A percentile compares a stretch with the other conserved stretches of the same genome.
phyloP scores from a whole-genome alignment of 768 basidiomycete species.

The Xanthoconium stramineum region DNA sequence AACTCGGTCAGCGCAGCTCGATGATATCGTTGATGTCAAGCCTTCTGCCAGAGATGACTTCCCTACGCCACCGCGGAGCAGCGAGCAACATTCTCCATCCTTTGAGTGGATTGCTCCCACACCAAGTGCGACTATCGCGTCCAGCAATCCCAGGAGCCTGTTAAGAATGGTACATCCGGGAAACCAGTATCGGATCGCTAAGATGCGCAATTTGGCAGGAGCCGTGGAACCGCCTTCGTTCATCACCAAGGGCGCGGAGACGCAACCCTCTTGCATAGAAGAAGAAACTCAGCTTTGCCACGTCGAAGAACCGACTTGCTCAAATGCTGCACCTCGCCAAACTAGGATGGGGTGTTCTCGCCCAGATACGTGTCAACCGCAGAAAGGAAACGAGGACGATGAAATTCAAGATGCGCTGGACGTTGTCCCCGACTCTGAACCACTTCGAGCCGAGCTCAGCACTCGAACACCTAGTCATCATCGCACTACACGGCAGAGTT shows the following conservation, averaged over 20 bases:
- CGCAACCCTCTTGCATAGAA: slow-evolving; percentile 19
- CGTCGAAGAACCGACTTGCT: not conserved
- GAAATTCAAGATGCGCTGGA: slow-evolving; percentile 40
- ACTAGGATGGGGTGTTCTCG: not conserved
- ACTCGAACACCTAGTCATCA: slow-evolving; percentile 6
- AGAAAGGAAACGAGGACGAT: slow-evolving; percentile 1
- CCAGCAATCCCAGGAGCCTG: slow-evolving; percentile 30
- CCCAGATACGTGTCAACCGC: not conserved
- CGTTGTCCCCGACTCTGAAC: slow-evolving; percentile 65
- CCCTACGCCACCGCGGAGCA: not conserved
- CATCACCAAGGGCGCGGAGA: slow-evolving; percentile 7
- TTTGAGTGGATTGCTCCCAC: slow-evolving; percentile 23
- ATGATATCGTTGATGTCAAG: slow-evolving; percentile 1
- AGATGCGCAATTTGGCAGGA: slow-evolving; percentile 23
- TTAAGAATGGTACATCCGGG: slow-evolving; percentile 33
- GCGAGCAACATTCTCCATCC: slow-evolving; percentile 7
- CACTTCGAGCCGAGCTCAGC: slow-evolving; percentile 34
- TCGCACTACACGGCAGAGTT: slow-evolving; percentile 5
- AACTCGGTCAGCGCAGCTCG: slow-evolving; percentile 5
- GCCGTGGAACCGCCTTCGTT: slow-evolving; percentile 16
- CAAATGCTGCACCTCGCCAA: not conserved
- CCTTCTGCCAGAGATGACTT: not conserved
- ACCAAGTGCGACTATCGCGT: slow-evolving; percentile 12
- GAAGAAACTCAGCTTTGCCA: slow-evolving; percentile 19
- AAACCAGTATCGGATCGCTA: slow-evolving; percentile 30